Conservation (phyloP, 2,329 filamentous ascomycete genomes). For the Penicillium paneum region DNA sequence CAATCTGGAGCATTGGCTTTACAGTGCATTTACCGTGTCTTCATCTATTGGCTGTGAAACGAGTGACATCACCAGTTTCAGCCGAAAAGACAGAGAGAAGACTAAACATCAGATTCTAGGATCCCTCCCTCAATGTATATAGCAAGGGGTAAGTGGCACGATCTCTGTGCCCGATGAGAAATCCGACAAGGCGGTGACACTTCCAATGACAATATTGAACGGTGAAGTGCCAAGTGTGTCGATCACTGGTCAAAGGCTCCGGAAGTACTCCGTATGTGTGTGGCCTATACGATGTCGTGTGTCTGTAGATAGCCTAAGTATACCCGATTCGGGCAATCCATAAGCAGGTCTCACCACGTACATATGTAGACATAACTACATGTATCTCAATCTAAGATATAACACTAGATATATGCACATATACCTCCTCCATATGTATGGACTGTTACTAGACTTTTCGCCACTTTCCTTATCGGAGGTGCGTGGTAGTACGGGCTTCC, state of each 20-base stretch:
- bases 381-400: not conserved
- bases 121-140: not conserved
- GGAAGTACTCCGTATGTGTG: not conserved
- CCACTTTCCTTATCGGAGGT: conserved; percentile 1
- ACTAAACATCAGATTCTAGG: not conserved
- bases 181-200: not conserved
- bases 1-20: not conserved
- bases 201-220: not conserved
- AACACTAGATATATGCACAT: not conserved
- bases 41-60: not conserved
- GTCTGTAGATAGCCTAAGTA: not conserved
- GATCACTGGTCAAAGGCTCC: not conserved
- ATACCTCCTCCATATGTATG: not conserved
- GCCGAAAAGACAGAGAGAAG: not conserved
- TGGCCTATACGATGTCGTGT: not conserved
- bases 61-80: not conserved
- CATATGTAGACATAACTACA: not conserved
- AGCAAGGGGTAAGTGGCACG: not conserved
- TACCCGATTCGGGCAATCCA: not conserved
- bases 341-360: not conserved
- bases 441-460: not conserved
- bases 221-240: not conserved
- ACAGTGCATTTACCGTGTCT: not conserved
- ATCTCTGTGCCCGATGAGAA: not conserved
- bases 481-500: not conserved